Evolutionary conservation across 2,329 filamentous ascomycete genomes (phyloP).

Genomic region (Lanzia echinophila): DNA sequence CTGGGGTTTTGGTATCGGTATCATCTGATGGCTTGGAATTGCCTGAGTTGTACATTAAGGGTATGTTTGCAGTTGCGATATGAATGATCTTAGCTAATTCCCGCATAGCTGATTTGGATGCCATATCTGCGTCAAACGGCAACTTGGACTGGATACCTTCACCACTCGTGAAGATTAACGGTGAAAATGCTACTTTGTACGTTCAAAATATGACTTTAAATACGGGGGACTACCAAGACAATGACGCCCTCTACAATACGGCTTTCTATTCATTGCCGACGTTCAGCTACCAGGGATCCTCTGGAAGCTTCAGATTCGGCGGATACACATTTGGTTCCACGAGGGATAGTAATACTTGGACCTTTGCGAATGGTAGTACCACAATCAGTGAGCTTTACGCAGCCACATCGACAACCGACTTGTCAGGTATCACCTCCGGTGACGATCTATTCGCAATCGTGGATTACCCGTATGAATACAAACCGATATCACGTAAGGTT

Average conservation of each 20-base stretch:
- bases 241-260: conserved; percentile 34
- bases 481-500: too few relatives aligned
- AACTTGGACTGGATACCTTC: conserved; percentile 35
- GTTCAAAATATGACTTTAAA: conserved; percentile 38
- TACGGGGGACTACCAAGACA: conserved; percentile 30
- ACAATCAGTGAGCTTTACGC: conserved; percentile 27
- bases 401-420: conserved; percentile 20
- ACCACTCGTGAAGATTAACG: conserved; percentile 48
- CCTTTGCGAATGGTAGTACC: conserved; percentile 33
- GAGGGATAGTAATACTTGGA: conserved; percentile 27
- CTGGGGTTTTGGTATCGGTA: conserved; percentile 45
- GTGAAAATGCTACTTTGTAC: conserved; percentile 40
- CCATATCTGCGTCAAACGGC: neutral
- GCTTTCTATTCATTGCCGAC: conserved; percentile 27
- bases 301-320: conserved; percentile 13
- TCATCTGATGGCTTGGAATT: conserved; percentile 49
- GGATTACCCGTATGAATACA: conserved; percentile 2
- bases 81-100: neutral
- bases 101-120: conserved; percentile 9
- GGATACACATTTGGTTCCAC: conserved; percentile 28
- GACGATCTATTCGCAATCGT: conserved; percentile 12
- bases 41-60: conserved; percentile 43
- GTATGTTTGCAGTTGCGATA: neutral
- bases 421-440: conserved; percentile 15
- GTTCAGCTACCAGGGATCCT: neutral